phyloP scores from a whole-genome alignment of 2,329 filamentous ascomycete genomes.

The Arachnomyces sp. region DNA sequence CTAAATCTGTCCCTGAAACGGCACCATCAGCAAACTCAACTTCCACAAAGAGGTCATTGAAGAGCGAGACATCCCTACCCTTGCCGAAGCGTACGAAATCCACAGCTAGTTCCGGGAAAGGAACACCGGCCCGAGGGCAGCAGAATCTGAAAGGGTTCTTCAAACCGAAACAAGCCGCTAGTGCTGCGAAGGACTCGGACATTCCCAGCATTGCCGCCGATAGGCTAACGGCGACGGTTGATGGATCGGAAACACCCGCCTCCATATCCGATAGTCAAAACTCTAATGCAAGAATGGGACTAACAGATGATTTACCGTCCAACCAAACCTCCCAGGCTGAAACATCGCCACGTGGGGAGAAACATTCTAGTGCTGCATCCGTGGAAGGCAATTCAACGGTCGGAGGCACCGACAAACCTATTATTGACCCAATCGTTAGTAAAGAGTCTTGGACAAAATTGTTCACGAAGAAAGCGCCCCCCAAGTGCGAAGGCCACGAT shows the following conservation, averaged over 20 bases:
- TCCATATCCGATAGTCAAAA: not conserved
- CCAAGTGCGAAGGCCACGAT: constrained; percentile 71
- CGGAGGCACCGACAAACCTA: constrained; percentile 34
- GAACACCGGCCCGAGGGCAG: not conserved
- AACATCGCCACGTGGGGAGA: not conserved
- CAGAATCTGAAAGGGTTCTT: constrained; percentile 60
- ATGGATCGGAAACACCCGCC: not conserved
- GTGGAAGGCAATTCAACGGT: constrained; percentile 4
- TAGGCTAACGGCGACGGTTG: not conserved
- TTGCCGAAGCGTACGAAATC: no score
- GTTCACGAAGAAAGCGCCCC: constrained; percentile 63
- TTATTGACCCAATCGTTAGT: constrained; percentile 58
- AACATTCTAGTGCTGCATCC: not conserved
- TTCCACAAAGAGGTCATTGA: no score
- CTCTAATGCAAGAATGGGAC: not conserved
- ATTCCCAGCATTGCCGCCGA: not conserved
- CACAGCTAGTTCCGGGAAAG: no score
- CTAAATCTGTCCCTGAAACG: no score
- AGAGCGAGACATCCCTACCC: no score
- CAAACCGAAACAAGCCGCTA: constrained; percentile 46
- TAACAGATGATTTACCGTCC: not conserved
- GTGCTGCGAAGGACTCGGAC: not conserved
- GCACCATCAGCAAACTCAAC: no score
- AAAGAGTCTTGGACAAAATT: constrained; percentile 83
- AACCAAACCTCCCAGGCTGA: not conserved